A percentile compares a stretch with the other conserved stretches of the same genome.
phyloP scores from a whole-genome alignment of 352 stramenopile species.

The Phytophthora idaei region DNA sequence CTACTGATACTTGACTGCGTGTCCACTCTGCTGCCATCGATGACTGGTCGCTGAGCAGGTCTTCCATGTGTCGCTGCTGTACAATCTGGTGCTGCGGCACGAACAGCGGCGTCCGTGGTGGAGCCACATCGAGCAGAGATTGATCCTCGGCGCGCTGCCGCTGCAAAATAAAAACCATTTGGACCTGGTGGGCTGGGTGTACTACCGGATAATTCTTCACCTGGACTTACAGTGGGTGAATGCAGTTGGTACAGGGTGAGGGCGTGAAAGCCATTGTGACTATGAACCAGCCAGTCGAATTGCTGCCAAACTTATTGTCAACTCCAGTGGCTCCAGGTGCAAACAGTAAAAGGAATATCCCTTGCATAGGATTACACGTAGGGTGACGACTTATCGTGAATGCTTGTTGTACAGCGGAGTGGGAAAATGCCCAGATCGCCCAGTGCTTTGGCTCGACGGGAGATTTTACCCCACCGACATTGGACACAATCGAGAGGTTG shows the following conservation, averaged over 20 bases:
- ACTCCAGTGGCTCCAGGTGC: slow-evolving; percentile 67
- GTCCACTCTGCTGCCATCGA: neutral
- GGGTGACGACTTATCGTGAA: neutral
- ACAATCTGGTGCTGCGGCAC: slow-evolving; percentile 66
- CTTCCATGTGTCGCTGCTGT: slow-evolving; percentile 82
- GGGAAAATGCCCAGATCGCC: slow-evolving; percentile 45
- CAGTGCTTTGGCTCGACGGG: slow-evolving; percentile 71
- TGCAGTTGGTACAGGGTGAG: slow-evolving; percentile 57
- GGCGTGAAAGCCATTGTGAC: slow-evolving; percentile 74
- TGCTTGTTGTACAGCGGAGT: slow-evolving; percentile 50
- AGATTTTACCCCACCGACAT: slow-evolving; percentile 71
- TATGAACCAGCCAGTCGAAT: slow-evolving; percentile 75
- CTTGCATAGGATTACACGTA: neutral
- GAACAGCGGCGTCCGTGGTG: slow-evolving; percentile 69
- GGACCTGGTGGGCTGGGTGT: slow-evolving; percentile 23
- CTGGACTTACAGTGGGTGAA: neutral
- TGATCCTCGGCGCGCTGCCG: slow-evolving; percentile 76
- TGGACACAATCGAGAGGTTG: slow-evolving; percentile 64
- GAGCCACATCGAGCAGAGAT: slow-evolving; percentile 62
- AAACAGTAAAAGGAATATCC: neutral
- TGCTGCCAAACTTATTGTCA: slow-evolving; percentile 67
- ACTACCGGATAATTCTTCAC: neutral
- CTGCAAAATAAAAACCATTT: slow-evolving; percentile 65
- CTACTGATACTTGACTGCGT: neutral
- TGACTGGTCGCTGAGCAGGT: slow-evolving; percentile 35